Percentiles rank a stretch among this genome's conserved stretches.
These are phyloP conservation scores for Marasmius tenuissimus DNA, from an alignment of 1,284 basidiomycete species.

Conservation along the genomic window DNA sequence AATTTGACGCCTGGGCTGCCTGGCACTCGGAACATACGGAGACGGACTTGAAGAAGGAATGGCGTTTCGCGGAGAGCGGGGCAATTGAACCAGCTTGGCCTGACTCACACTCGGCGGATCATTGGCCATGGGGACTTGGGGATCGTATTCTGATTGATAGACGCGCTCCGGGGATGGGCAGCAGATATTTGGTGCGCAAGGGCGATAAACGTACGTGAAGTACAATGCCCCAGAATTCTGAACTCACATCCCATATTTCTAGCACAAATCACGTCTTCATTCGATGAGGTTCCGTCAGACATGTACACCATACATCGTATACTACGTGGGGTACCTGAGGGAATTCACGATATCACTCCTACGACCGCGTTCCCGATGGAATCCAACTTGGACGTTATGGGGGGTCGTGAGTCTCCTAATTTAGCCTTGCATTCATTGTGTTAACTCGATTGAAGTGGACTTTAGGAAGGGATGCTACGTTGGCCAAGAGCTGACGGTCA, in stretches of 20 bases:
- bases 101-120: slow-evolving; percentile 24
- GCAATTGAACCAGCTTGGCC: slow-evolving; percentile 70
- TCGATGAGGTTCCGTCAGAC: slow-evolving; percentile 50
- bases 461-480: slow-evolving; percentile 98
- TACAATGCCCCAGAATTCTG: slow-evolving; percentile 3
- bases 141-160: slow-evolving; percentile 61
- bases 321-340: slow-evolving; percentile 87
- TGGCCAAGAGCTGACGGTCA: slow-evolving; percentile 95
- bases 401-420: slow-evolving; percentile 64
- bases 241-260: slow-evolving; percentile 12
- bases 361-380: slow-evolving; percentile 89
- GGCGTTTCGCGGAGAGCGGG: slow-evolving; percentile 61
- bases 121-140: slow-evolving; percentile 64
- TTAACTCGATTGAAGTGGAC: slow-evolving; percentile 63
- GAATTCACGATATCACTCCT: slow-evolving; percentile 74
- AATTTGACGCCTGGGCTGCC: slow-evolving; percentile 79
- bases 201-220: slow-evolving; percentile 68
- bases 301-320: slow-evolving; percentile 83
- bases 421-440: slow-evolving; percentile 12
- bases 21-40: slow-evolving; percentile 59
- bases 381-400: slow-evolving; percentile 91
- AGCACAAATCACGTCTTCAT: slow-evolving; percentile 57
- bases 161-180: slow-evolving; percentile 78
- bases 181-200: slow-evolving; percentile 66
- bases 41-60: slow-evolving; percentile 43